Conservation (phyloP, 805 yeast species). For the Candida glaebosa region DNA sequence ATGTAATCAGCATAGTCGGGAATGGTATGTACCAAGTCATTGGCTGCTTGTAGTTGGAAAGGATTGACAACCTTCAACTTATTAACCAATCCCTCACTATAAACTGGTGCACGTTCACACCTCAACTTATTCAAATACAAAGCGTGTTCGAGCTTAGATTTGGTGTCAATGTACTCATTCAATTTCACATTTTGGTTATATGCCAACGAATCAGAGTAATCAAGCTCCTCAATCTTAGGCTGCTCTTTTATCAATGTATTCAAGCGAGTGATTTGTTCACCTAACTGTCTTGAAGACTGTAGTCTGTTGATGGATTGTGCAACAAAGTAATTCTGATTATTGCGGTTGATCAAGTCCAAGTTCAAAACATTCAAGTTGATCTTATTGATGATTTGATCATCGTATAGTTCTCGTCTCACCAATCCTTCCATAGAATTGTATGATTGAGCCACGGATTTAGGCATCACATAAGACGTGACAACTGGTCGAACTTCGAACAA, state of each 20-base stretch:
- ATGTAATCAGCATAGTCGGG: conserved; percentile 29
- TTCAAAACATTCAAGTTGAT: conserved; percentile 60
- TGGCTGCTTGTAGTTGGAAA: conserved; percentile 8
- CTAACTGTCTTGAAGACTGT: conserved; percentile 47
- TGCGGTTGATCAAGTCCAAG: conserved; percentile 50
- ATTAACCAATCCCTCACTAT: conserved; percentile 56
- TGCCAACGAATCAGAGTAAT: conserved; percentile 40
- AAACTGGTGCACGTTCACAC: conserved; percentile 63
- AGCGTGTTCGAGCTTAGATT: conserved; percentile 53
- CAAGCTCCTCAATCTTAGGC: conserved; percentile 6
- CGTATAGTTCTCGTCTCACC: conserved; percentile 19
- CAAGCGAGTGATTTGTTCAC: conserved; percentile 41
- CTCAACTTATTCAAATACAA: conserved; percentile 64
- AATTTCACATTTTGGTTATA: conserved; percentile 59
- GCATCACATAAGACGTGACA: conserved; percentile 81
- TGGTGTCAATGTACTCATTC: conserved; percentile 47
- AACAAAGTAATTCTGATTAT: conserved; percentile 43
- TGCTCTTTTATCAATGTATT: conserved; percentile 28
- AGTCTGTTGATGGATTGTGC: conserved; percentile 40
- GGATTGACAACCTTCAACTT: conserved; percentile 22
- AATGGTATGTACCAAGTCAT: conserved; percentile 21
- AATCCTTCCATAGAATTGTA: conserved; percentile 42
- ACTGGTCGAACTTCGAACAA: conserved; percentile 94
- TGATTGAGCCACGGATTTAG: conserved; percentile 53
- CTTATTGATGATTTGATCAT: conserved; percentile 12